Base-by-base conservation (phyloP, 108 stramenopile species). In the Cyclotella kingstonii region DNA sequence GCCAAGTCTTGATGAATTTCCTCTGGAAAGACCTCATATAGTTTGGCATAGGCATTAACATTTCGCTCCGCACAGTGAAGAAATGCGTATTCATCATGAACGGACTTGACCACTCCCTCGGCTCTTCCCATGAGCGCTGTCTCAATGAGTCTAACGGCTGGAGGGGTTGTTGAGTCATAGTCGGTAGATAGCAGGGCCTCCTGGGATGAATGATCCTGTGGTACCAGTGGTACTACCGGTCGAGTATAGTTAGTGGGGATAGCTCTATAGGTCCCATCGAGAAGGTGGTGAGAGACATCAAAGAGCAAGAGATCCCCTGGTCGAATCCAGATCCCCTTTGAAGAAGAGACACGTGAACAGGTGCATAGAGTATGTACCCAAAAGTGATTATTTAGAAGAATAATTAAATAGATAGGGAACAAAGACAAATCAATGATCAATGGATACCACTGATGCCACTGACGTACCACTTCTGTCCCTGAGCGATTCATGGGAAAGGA, bases 41-140 rank as follows among this genome's bases (percentile, higher is more conserved):
- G 52, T 22, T 83, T 83, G 53, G 89, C 85, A 54, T 92, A 88
- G 1, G 83, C 82, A 68, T 89, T 84, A 8, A 78, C 78, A n/a
- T 70, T 67, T 22, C 87, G 66, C 50, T 92, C 87, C 2, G 85
- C 82, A 53, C 75, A 83, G 23, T 82, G 80, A 15, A 92, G 82
- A 49, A 92, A 92, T n/a, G 87, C 90, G 74, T 77, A 92, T 15
- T 79, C 78, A 36, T 76, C 77, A 46, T 64, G 68, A 44, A 87
- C 42, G 3, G 82, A 73, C 47, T 82, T 70, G 22, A 92, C 50
- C 36, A 82, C 49, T 10, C 90, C 90, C 57, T 92, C 87, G 29
- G 85, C 59, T 29, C 90, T 72, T 23, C 79, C 78, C 15, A 78
- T 71, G 34, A 89, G 43, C 10, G 76, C 63, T 17, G 66, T 45